Base-by-base conservation (phyloP, 768 basidiomycete genomes). In the Lanmaoa rubissima region DNA sequence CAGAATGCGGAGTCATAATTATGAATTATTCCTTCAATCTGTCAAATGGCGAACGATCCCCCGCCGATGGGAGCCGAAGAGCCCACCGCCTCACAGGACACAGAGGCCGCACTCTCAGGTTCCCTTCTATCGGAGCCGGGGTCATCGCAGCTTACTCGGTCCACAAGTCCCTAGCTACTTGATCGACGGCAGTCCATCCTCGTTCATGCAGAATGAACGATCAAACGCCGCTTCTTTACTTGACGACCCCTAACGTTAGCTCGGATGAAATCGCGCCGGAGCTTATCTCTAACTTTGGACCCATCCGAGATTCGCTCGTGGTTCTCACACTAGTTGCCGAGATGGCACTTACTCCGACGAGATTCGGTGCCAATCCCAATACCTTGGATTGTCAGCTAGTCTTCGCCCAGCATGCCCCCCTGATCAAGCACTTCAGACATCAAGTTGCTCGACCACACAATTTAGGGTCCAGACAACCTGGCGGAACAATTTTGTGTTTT, bases 401-500 rank as follows among this genome's bases (percentile, higher is more conserved):
- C 53, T 43, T 43, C 41, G 40, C 31, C 24, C 21, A 2, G 34
- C 42, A 14, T 24, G 4, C n/a, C 32, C 44, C n/a, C n/a, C n/a
- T 31, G 12, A 40, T 49, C 36, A 40, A 24, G 8, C 10, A 28
- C 19, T 48, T 32, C 49, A 34, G 14, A 57, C 35, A n/a, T 34
- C 34, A 44, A 39, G 16, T 31, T 31, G 8, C n/a, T 53, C 10
- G 41, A 41, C 17, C 67, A 83, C 13, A 81, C 83, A 16, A 36
- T 43, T 76, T n/a, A 89, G 56, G 85, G 90, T 61, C 79, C 90
- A 2, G 65, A 79, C 21, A 83, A 87, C 53, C 65, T 96, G 35
- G 92, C 92, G 0, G 84, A 92, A 42, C 92, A 95, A 63, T 76
- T 96, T 43, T 85, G 87, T n/a, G 73, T 94, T 44, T 75, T 85